phyloP scores from a whole-genome alignment of 1,139 yeast species.

The Blastobotrys buckinghamii region DNA sequence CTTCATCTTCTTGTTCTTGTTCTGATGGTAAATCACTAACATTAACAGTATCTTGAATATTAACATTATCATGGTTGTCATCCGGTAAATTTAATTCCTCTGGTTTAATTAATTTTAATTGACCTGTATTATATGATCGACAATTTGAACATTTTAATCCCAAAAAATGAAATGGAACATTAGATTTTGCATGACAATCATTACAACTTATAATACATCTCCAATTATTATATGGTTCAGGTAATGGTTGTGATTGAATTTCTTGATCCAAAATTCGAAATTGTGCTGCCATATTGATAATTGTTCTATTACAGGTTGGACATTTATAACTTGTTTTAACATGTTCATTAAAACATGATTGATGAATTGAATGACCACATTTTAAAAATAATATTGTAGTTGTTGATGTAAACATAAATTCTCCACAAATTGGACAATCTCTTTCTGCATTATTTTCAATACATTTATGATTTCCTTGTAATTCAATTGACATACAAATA shows the following conservation, averaged over 20 bases:
- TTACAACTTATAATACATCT: slow-evolving; percentile 73
- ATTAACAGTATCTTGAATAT: slow-evolving; percentile 5
- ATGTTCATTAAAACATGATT: slow-evolving; percentile 72
- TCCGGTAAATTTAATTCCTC: slow-evolving; percentile 41
- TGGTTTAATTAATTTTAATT: slow-evolving; percentile 48
- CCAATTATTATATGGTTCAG: slow-evolving; percentile 75
- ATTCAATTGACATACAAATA: slow-evolving; percentile 77
- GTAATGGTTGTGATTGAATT: slow-evolving; percentile 68
- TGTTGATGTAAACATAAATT: slow-evolving; percentile 82
- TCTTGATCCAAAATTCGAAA: slow-evolving; percentile 83
- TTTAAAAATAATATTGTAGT: slow-evolving; percentile 84
- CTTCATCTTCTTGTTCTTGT: slow-evolving; percentile 4
- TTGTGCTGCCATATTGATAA: slow-evolving; percentile 81
- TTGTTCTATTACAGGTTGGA: slow-evolving; percentile 81
- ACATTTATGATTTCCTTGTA: slow-evolving; percentile 73
- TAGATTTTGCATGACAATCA: slow-evolving; percentile 82
- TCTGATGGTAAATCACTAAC: slow-evolving; percentile 5
- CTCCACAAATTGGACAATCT: slow-evolving; percentile 90
- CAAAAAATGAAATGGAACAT: slow-evolving; percentile 70
- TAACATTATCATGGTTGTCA: slow-evolving; percentile 24
- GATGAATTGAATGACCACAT: slow-evolving; percentile 94
- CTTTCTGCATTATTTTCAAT: slow-evolving; percentile 84
- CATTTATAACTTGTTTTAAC: slow-evolving; percentile 80
- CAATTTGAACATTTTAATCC: slow-evolving; percentile 88
- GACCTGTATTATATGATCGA: slow-evolving; percentile 78